phyloP scores from a whole-genome alignment of 805 yeast genomes.

The Yarrowia sp. region DNA sequence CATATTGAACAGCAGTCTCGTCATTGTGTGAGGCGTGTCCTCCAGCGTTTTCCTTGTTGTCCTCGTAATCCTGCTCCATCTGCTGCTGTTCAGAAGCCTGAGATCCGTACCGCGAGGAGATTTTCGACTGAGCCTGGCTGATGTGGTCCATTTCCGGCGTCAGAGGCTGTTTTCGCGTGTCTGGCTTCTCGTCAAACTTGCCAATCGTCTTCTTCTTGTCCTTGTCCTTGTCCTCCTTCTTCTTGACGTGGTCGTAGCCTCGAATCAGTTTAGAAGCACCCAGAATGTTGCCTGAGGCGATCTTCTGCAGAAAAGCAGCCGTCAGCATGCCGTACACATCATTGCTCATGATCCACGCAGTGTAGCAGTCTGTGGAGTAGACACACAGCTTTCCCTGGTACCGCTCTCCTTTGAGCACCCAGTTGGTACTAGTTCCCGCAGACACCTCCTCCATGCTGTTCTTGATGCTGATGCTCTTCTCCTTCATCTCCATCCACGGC shows the following conservation, averaged over 20 bases:
- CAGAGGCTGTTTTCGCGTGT: background rate
- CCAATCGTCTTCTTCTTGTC: background rate
- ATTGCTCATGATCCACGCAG: slow-evolving; percentile 34
- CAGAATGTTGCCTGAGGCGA: slow-evolving; percentile 39
- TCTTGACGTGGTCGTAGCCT: slow-evolving; percentile 31
- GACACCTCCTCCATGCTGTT: slow-evolving; percentile 16
- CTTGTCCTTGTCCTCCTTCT: slow-evolving; percentile 1
- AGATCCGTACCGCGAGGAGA: background rate
- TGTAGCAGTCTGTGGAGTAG: slow-evolving; percentile 28
- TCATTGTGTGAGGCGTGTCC: slow-evolving; percentile 4
- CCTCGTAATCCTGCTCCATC: slow-evolving; percentile 36
- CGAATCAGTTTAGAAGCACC: slow-evolving; percentile 35
- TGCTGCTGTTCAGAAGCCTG: slow-evolving; percentile 30
- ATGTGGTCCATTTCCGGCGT: background rate
- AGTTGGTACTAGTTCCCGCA: slow-evolving; percentile 27
- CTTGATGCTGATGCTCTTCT: slow-evolving; percentile 37
- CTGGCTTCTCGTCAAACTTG: background rate
- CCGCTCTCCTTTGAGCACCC: slow-evolving; percentile 31
- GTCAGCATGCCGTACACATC: slow-evolving; percentile 33
- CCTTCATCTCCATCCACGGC: slow-evolving; percentile 43
- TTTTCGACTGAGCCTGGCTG: background rate
- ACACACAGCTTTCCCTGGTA: slow-evolving; percentile 17
- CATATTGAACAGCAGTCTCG: slow-evolving; percentile 41
- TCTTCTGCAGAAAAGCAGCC: slow-evolving; percentile 2
- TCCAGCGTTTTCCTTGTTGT: slow-evolving; percentile 11